phyloP scores from a whole-genome alignment of 176 grass and related monocot species.

The Chrysopogon serrulatus region DNA sequence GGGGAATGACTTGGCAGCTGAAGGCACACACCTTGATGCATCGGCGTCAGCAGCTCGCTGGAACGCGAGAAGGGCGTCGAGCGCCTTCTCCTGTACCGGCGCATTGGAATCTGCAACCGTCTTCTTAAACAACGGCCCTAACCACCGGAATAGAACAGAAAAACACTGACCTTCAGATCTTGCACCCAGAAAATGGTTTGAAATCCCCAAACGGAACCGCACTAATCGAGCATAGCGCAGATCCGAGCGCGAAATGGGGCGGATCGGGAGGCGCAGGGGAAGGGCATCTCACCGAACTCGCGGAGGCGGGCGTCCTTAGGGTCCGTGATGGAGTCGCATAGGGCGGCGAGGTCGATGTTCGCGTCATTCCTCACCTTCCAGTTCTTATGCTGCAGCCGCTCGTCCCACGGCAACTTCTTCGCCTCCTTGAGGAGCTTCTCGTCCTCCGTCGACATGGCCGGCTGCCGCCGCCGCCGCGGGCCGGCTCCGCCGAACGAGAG shows the following conservation, averaged over 20 bases:
- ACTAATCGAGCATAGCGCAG: conserved; percentile 12
- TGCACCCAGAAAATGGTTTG: background rate
- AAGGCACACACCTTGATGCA: conserved; percentile 53
- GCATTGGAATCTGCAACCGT: conserved; percentile 95
- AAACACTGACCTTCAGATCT: conserved; percentile 47
- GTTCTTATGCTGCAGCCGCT: conserved; percentile 93
- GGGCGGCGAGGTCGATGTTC: conserved; percentile 90
- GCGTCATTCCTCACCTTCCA: conserved; percentile 99
- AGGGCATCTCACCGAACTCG: conserved; percentile 77
- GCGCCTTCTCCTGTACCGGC: conserved; percentile 94
- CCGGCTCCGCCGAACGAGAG: conserved; percentile 8
- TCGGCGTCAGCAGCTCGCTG: conserved; percentile 87
- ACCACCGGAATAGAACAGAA: conserved; percentile 5
- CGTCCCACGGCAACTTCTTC: conserved; percentile 97
- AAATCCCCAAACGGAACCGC: conserved; percentile 1
- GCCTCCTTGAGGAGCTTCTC: conserved; percentile 99
- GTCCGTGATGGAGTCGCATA: conserved; percentile 91
- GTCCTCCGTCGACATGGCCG: conserved; percentile 93
- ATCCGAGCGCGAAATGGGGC: conserved; percentile 27
- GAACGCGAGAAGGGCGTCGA: conserved; percentile 90
- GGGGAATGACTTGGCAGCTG: background rate
- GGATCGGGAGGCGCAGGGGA: conserved; percentile 4
- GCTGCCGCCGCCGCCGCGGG: conserved; percentile 1
- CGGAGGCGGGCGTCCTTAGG: conserved; percentile 91
- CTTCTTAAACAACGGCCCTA: conserved; percentile 95